Base-by-base conservation (phyloP, 371 early-diverging fungal species). In the Syncephalastrum contaminatum region DNA sequence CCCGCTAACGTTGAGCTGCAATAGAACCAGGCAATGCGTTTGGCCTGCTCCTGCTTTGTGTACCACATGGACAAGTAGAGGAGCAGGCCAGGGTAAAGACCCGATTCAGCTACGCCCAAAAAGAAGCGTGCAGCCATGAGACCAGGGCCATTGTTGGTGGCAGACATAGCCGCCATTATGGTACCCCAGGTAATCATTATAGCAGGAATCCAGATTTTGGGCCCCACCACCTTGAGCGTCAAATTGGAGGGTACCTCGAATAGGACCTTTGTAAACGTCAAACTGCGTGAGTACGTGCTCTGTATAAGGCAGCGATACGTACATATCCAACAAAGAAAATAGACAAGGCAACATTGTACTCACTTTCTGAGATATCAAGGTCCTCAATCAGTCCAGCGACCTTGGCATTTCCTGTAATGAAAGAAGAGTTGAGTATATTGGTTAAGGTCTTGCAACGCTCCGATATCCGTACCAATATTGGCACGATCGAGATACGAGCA, bases 401-500 rank as follows among this genome's bases (percentile, higher is more conserved):
- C 36, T 25, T 49, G 18, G 49, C 49, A 25, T 30, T 30, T 8
- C 36, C 49, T 49, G 22, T n/a, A n/a, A n/a, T 27, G 25, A 3
- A n/a, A n/a, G n/a, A n/a, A n/a, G n/a, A n/a, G n/a, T n/a, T n/a
- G n/a, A n/a, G n/a, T n/a, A n/a, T n/a, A n/a, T n/a, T n/a, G n/a
- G n/a, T n/a, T n/a, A n/a, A n/a, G n/a, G n/a, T n/a, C n/a, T n/a
- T n/a, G n/a, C n/a, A n/a, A n/a, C n/a, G n/a, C n/a, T n/a, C n/a
- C n/a, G n/a, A n/a, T n/a, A n/a, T n/a, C n/a, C 13, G 30, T 30
- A 55, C 56, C 51, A 51, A 51, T 51, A 18, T 51, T 51, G 12
- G 51, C 51, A 40, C 51, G 51, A 51, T 51, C 51, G 3, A 69
- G 54, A 39, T 47, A 62, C 45, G 65, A 65, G 8, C 60, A 56